Evolutionary conservation across 331 rosid genomes (phyloP), one percentile per base, ranked within the genome.

Genomic region (Erythrophleum ivorense): DNA sequence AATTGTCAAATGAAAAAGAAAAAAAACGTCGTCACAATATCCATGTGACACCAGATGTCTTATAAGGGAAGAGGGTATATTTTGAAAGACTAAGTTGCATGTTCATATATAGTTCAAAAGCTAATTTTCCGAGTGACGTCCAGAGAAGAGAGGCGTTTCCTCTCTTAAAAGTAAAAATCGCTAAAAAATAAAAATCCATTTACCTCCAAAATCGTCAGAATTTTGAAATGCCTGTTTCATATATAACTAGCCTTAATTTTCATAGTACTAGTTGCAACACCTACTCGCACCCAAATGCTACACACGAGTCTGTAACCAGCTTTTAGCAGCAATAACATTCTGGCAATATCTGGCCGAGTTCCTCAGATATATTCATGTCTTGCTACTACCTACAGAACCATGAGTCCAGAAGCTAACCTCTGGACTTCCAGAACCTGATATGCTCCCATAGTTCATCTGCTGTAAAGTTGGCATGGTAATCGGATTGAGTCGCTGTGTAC

Each of bases 371-470:
- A 59, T 48, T 16, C 41, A 65, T 38, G 33, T 46, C 33, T 36
- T 74, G 34, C 58, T 69, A n/a, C 75, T 48, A 62, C 52, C 66
- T 49, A 24, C 50, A 36, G 62, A 49, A 31, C 80, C 77, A 72
- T 65, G 55, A 34, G 48, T 59, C 81, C 81, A 45, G 16, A 54
- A 70, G 55, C 69, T 41, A 38, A 58, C 29, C 34, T 65, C 68
- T 13, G 40, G 64, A 24, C 53, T 82, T 43, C 58, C 79, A 59
- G 48, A 65, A 21, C 50, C 53, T 65, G 29, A 40, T 9, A 19
- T 54, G 41, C 53, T 72, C 52, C 63, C 75, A 49, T 31, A 36
- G 71, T 71, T 79, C 50, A 7, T 73, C 80, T 41, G 78, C 29
- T n/a, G 75, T 14, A 66, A 11, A 40, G 59, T 62, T 75, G 73